Base-by-base conservation (phyloP, 2,329 filamentous ascomycete genomes). In the Aspergillus pseudoglaucus region DNA sequence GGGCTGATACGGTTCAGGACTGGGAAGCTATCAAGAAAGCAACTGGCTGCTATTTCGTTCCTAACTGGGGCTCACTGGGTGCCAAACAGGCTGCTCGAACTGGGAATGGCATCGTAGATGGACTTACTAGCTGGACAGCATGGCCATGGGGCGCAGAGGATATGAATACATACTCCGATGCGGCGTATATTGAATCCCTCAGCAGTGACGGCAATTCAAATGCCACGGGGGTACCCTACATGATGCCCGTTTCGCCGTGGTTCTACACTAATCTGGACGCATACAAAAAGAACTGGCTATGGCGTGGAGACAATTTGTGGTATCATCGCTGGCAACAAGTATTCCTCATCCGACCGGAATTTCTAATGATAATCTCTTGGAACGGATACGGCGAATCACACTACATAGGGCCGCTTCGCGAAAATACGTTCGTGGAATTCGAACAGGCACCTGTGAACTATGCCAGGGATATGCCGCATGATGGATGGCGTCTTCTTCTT, bases 281-380 rank as follows among this genome's bases (percentile, higher is more conserved):
- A 6, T 83, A 73, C 55, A 63, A 68, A 44, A 84, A 84, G 65
- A 81, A 82, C 60, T 85, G 81, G 81, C 68, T 83, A 4, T 85
- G 78, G 71, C 72, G 73, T 37, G 77, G 78, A 3, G 81, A 84
- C 50, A 69, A 75, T 41, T 65, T 84, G 10, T 85, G 82, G 81
- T 75, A 72, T 49, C 67, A 79, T 44, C 75, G 81, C 7, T 84
- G 81, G 81, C 63, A 73, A 44, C 71, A 82, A 50, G 71, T 77
- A 1, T 56, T 80, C 18, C 65, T 73, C 1, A 49, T 81, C 0
- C 58, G 72, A 47, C 78, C 80, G 0, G 69, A 75, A 20, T 77
- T 75, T 42, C 73, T 82, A 32, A 70, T 76, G 61, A 78, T 82
- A 44, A 71, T 81, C 35, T 77, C 78, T 7, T 82, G 79, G 78